A percentile compares a stretch with the other conserved stretches of the same genome.
Evolutionary conservation across 2,329 filamentous ascomycete species (phyloP).

Genomic region (Graphilbum sp.): DNA sequence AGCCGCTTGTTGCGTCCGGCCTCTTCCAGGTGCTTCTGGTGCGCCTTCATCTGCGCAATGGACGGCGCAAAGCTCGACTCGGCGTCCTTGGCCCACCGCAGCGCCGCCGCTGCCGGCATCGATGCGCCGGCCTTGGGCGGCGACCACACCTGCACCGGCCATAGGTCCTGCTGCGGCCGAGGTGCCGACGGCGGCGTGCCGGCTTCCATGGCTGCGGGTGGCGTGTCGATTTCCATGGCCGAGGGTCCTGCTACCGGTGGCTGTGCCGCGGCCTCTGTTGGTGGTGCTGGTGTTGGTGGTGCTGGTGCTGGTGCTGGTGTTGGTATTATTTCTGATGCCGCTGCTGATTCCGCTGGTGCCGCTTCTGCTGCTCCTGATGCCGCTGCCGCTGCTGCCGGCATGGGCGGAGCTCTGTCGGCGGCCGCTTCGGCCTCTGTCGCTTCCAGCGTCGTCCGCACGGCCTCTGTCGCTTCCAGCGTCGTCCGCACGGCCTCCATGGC

Average conservation of each 20-base stretch:
- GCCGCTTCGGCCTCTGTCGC: constrained; percentile 48
- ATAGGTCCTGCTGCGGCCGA: constrained; percentile 14
- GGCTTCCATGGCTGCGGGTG: neutral
- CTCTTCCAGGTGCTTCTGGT: constrained; percentile 49
- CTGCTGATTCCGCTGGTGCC: neutral
- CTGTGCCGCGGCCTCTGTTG: constrained; percentile 2
- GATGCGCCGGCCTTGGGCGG: constrained; percentile 43
- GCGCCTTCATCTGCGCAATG: constrained; percentile 58
- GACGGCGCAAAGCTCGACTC: constrained; percentile 65
- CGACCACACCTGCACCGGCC: constrained; percentile 55
- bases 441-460: constrained; percentile 38
- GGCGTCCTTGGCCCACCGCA: constrained; percentile 18
- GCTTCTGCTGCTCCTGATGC: neutral
- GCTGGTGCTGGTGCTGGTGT: constrained; percentile 4
- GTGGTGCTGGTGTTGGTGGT: constrained; percentile 5
- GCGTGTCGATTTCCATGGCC: too few species aligned
- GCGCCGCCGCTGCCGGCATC: constrained; percentile 54
- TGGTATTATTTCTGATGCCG: neutral
- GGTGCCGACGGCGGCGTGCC: neutral
- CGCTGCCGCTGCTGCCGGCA: constrained; percentile 4
- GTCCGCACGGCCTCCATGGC: constrained; percentile 60
- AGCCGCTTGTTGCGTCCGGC: constrained; percentile 58
- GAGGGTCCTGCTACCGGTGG: too few species aligned
- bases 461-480: constrained; percentile 41
- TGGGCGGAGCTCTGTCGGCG: constrained; percentile 6